Conservation (phyloP, 345 rosid genomes). For the Passiflora organensis region DNA sequence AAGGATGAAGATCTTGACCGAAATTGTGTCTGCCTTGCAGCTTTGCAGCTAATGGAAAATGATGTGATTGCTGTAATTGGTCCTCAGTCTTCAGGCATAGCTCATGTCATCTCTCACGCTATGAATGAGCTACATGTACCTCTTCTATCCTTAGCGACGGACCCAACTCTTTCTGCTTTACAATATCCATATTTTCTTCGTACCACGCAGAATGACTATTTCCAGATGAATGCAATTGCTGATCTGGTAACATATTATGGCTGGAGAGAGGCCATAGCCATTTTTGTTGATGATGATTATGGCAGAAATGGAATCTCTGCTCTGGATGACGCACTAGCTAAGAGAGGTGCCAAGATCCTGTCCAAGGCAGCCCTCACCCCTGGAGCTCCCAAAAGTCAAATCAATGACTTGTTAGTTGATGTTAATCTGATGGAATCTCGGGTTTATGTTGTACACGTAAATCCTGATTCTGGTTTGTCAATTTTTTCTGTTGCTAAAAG, state of each 20-base stretch:
- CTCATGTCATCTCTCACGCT: conserved; percentile 74
- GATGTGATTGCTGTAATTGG: conserved; percentile 70
- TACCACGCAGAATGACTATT: conserved; percentile 52
- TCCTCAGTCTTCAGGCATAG: conserved; percentile 91
- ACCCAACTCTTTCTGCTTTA: conserved; percentile 51
- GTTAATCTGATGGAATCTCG: conserved; percentile 78
- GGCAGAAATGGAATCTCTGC: conserved; percentile 76
- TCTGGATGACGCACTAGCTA: conserved; percentile 70
- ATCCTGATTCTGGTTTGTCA: conserved; percentile 75
- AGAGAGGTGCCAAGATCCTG: conserved; percentile 65
- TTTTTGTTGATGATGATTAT: conserved; percentile 86
- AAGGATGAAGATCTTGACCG: conserved; percentile 24
- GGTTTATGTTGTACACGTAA: conserved; percentile 81
- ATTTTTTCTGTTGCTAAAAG: conserved; percentile 61
- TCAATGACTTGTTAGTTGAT: conserved; percentile 48
- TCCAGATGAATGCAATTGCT: conserved; percentile 83
- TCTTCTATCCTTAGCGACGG: conserved; percentile 65
- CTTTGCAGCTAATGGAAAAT: conserved; percentile 78
- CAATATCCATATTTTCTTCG: conserved; percentile 69
- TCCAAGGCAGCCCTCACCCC: conserved; percentile 69
- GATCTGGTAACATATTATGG: conserved; percentile 52
- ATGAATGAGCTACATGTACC: conserved; percentile 64
- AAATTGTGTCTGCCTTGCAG: conserved; percentile 45
- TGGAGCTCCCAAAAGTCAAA: conserved; percentile 36
- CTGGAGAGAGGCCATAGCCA: conserved; percentile 82